These are phyloP conservation scores for Rubroboletus satanas DNA, from an alignment of 768 basidiomycete genomes.

Conservation along the genomic window DNA sequence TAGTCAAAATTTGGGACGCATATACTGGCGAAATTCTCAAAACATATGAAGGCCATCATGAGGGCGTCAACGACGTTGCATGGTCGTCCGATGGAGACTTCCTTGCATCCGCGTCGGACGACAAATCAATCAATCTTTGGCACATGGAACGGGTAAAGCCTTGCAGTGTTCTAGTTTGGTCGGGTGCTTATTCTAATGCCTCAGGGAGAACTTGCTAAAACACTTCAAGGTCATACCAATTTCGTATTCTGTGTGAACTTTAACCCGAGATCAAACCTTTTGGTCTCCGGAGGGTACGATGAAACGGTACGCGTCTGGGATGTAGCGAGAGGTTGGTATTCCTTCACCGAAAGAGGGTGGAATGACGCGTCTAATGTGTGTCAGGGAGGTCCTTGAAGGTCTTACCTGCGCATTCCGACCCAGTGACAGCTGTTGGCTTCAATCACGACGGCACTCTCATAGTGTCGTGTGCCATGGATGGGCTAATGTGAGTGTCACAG, in stretches of 20 bases:
- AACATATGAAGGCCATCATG: conserved; percentile 68
- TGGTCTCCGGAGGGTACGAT: conserved; percentile 93
- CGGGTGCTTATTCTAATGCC: background rate
- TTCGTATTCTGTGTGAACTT: conserved; percentile 94
- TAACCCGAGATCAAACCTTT: conserved; percentile 83
- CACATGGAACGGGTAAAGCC: conserved; percentile 57
- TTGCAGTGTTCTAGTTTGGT: background rate
- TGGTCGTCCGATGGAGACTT: conserved; percentile 83
- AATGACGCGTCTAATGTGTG: background rate
- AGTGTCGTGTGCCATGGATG: conserved; percentile 94
- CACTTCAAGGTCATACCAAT: conserved; percentile 82
- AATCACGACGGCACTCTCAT: conserved; percentile 94
- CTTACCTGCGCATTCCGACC: conserved; percentile 95
- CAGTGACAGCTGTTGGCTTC: conserved; percentile 91
- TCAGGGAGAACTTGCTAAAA: conserved; percentile 59
- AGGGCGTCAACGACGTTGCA: conserved; percentile 87
- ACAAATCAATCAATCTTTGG: conserved; percentile 87
- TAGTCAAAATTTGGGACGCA: conserved; percentile 77
- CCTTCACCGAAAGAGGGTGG: background rate
- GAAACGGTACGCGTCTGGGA: conserved; percentile 99
- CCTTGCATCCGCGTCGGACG: conserved; percentile 91
- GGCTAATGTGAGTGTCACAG: conserved; percentile 70
- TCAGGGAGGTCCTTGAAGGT: conserved; percentile 81
- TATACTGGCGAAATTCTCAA: conserved; percentile 68
- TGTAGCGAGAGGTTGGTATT: conserved; percentile 67